A percentile compares a stretch with the other conserved stretches of the same genome.
Evolutionary conservation across 2,329 filamentous ascomycete genomes (phyloP).

Genomic region (Aspergillus melleus): DNA sequence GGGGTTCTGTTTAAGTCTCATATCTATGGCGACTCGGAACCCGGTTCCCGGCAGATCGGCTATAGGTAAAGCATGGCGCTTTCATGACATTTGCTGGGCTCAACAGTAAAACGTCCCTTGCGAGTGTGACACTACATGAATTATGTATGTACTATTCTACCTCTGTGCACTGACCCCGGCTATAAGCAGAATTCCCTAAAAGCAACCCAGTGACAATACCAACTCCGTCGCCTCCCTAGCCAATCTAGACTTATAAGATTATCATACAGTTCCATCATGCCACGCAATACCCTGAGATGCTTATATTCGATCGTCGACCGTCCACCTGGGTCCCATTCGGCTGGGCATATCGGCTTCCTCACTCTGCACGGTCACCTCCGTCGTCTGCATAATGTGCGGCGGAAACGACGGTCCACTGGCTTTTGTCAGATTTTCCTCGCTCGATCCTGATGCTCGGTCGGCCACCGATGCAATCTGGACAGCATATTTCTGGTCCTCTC

Average conservation of each 20-base stretch:
- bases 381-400: slow-evolving; percentile 2
- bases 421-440: not conserved
- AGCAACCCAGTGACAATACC: not conserved
- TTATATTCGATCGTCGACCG: not conserved
- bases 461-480: not conserved
- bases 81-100: no score
- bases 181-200: no score
- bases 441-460: not conserved
- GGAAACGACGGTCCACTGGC: not conserved
- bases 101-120: no score
- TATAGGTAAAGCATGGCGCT: no score
- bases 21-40: no score
- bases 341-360: slow-evolving; percentile 13
- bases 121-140: no score
- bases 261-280: not conserved
- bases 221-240: not conserved
- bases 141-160: no score
- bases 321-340: not conserved
- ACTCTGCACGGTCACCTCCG: slow-evolving; percentile 5
- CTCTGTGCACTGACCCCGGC: no score
- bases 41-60: no score
- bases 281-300: not conserved
- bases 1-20: no score
- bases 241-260: not conserved
- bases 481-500: not conserved